Percentiles rank a stretch among this genome's conserved stretches.
Conservation (phyloP, 2,329 filamentous ascomycete genomes). For the Trichoderma endophyticum region DNA sequence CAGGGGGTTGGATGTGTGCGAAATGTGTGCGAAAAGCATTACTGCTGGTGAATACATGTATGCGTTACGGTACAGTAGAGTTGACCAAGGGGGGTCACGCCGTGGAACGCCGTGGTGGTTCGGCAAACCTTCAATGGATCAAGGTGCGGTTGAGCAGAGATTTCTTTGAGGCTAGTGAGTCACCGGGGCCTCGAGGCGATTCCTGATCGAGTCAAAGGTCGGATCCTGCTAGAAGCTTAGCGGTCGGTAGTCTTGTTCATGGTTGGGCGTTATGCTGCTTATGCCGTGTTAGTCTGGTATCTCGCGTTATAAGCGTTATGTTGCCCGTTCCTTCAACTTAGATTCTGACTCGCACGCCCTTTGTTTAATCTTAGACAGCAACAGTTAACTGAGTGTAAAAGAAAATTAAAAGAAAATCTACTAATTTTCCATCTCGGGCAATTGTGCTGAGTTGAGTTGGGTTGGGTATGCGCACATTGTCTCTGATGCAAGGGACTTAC, state of each 20-base stretch:
- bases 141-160: background rate
- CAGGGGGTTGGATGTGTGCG: background rate
- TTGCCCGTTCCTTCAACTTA: background rate
- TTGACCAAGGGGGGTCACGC: background rate
- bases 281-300: background rate
- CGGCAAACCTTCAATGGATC: background rate
- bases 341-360: background rate
- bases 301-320: background rate
- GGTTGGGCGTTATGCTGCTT: background rate
- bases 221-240: background rate
- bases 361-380: background rate
- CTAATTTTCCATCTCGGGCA: background rate
- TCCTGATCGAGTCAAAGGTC: background rate
- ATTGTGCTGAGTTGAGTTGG: background rate
- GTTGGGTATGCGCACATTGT: background rate
- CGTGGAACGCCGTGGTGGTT: background rate
- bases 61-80: background rate
- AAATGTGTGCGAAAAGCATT: background rate
- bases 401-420: background rate
- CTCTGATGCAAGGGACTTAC: background rate
- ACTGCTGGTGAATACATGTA: background rate
- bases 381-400: background rate
- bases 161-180: slow-evolving; percentile 12
- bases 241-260: background rate
- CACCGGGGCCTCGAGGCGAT: background rate